Conservation (phyloP, 768 basidiomycete genomes). For the Phylloporus rhodoxanthus region DNA sequence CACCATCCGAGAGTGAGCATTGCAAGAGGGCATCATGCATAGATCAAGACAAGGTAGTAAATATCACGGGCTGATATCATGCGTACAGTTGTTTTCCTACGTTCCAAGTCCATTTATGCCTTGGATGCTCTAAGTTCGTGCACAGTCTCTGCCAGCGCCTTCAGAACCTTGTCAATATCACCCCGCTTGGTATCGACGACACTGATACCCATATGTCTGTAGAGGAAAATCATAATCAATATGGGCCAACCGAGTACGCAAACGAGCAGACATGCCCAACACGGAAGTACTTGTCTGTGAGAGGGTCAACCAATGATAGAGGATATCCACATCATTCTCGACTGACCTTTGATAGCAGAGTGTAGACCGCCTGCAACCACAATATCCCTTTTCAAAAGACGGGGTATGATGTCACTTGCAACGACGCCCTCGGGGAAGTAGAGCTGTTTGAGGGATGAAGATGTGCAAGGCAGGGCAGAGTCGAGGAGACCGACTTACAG, state of each 20-base stretch:
- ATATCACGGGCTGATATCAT: not conserved
- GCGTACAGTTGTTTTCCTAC: not conserved
- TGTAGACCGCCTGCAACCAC: slow-evolving; percentile 88
- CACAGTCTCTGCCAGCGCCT: slow-evolving; percentile 56
- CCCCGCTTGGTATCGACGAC: slow-evolving; percentile 64
- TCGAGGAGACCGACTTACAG: slow-evolving; percentile 39
- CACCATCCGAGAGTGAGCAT: not conserved
- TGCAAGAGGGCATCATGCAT: not conserved
- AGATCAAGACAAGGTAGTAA: not conserved
- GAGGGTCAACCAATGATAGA: slow-evolving; percentile 6
- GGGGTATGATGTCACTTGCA: slow-evolving; percentile 71
- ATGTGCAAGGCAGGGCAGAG: too few species aligned
- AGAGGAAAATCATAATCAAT: not conserved
- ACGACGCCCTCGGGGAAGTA: slow-evolving; percentile 81
- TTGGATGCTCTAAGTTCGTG: slow-evolving; percentile 28
- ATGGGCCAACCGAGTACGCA: not conserved
- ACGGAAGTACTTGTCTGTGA: slow-evolving; percentile 80
- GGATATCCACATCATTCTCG: not conserved
- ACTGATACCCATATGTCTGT: slow-evolving; percentile 86
- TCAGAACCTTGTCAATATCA: slow-evolving; percentile 70
- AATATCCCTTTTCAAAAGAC: slow-evolving; percentile 63
- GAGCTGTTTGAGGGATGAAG: slow-evolving; percentile 35
- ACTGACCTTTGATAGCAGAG: slow-evolving; percentile 70
- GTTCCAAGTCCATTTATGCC: not conserved
- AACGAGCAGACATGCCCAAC: slow-evolving; percentile 53